Base-by-base conservation (phyloP, 2,329 filamentous ascomycete species). In the Xylariaceae sp. region DNA sequence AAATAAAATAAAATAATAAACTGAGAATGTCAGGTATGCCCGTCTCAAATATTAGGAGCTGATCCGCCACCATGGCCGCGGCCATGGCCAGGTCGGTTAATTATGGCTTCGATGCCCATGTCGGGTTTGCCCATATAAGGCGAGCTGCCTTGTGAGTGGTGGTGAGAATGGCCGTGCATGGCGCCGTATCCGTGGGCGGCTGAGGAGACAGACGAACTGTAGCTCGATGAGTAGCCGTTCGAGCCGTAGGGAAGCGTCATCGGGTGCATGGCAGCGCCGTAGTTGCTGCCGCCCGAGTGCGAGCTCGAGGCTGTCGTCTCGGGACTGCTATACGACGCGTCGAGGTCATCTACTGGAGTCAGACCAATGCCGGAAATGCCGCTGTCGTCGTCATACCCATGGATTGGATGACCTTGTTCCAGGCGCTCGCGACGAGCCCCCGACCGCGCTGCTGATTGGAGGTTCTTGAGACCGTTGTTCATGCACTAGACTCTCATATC, bases 381-480 rank as follows among this genome's bases (percentile, higher is more conserved):
- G 75, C 84, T 88, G 75, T 91, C 87, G 75, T 89, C 87, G 75
- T 83, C 81, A 77, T 82, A 83, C 72, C 73, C 76, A 72, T 72
- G 68, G 35, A 73, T 65, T 53, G 63, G 61, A 20, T 78, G 73
- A 45, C 73, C 72, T 26, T 73, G 73, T 72, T 81, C 81, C 63
- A 82, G 74, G 55, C 82, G 83, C 74, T 85, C 86, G 65, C 86
- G 86, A 60, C 86, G 83, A 53, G 82, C 79, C 53, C 82, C 84
- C 50, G 86, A 81, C 57, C 88, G 83, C 60, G 85, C 81, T 46
- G 85, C 83, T 63, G 85, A 84, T 69, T 88, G 86, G 53, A 94
- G 81, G 71, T 90, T 92, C 75, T 92, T 93, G 64, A 93, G 77
- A 29, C 91, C 90, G 67, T 88, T 89, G 70, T 88, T 86, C 85